phyloP scores from a whole-genome alignment of 768 basidiomycete species.

The Boletellus sp. region DNA sequence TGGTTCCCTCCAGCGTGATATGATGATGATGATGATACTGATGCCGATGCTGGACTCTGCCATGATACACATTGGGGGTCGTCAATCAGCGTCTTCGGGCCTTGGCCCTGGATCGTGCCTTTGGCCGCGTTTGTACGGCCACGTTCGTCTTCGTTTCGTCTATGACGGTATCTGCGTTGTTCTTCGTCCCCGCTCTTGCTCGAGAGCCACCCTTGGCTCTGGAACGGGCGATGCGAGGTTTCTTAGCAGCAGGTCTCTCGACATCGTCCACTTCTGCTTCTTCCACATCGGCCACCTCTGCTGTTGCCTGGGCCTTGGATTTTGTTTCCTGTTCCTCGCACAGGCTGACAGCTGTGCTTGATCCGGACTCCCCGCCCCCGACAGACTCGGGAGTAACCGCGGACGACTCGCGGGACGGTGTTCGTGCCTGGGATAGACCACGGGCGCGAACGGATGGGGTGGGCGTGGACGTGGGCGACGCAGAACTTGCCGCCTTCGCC shows the following conservation, averaged over 20 bases:
- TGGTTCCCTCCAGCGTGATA: constrained; percentile 19
- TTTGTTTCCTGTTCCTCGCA: constrained; percentile 27
- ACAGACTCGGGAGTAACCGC: constrained; percentile 25
- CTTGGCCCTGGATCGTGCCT: constrained; percentile 30
- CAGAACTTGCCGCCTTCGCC: constrained; percentile 14
- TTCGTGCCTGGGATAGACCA: constrained; percentile 18
- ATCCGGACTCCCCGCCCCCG: constrained; percentile 27
- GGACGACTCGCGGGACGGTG: constrained; percentile 22
- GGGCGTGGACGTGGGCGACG: constrained; percentile 31
- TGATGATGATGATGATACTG: constrained; percentile 18
- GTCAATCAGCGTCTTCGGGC: constrained; percentile 28
- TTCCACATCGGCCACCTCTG: constrained; percentile 10
- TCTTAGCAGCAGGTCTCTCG: constrained; percentile 17
- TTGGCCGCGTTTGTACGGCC: constrained; percentile 27
- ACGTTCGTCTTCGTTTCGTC: constrained; percentile 16
- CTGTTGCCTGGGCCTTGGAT: constrained; percentile 17
- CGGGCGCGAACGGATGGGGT: constrained; percentile 24
- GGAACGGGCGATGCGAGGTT: constrained; percentile 15
- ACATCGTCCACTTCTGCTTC: constrained; percentile 14
- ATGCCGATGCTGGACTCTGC: constrained; percentile 12
- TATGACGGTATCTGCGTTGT: constrained; percentile 7
- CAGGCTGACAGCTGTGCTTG: constrained; percentile 33
- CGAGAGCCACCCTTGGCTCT: constrained; percentile 25
- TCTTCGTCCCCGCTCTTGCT: constrained; percentile 15
- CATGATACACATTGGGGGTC: constrained; percentile 5